Evolutionary conservation across 208 protist species (phyloP), one percentile per base, ranked within the genome.

Genomic region (Leishmania martiniquensis): DNA sequence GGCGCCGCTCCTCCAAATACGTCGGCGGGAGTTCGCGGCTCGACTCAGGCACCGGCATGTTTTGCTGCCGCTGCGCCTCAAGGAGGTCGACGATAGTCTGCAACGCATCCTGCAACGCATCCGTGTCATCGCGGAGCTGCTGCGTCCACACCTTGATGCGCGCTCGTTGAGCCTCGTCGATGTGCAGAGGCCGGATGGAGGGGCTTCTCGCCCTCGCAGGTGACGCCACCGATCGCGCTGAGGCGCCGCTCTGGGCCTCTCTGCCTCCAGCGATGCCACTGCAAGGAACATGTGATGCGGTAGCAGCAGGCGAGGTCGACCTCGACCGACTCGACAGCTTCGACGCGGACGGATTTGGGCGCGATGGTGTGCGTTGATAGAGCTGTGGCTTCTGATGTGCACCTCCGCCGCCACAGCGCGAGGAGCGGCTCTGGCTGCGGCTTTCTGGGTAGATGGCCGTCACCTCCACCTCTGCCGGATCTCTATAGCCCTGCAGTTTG

Each of bases 1-100:
- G 78, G 25, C 75, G 74, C 10, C 92, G 89, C 83, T 96, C 92
- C 32, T 91, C 72, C 71, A 88, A 44, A 78, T 87, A 88, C n/a
- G 74, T 85, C 3, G 34, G 82, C 32, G 85, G 84, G 45, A 90
- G 67, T 73, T 89, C 81, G 34, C 76, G 73, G 22, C 78, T 88
- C 32, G 79, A 72, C 71, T 88, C 80, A 4, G 84, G 78, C 12
- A 77, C 20, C 6, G 74, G 69, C 68, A 80, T 66, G 5, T 63
- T 22, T 32, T 47, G 69, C 55, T 77, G 82, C 34, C 87, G 75
- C 76, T 94, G 90, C 47, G 90, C 82, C 67, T 83, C 80, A 25
- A 96, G 71, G 42, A 96, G 78, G 42, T 75, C 75, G n/a, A 95
- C 88, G 54, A 94, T n/a, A 5, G 86, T 91, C 67, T 78, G 81